Evolutionary conservation across 1,284 basidiomycete genomes (phyloP).

Genomic region (Sporisorium scitamineum): DNA sequence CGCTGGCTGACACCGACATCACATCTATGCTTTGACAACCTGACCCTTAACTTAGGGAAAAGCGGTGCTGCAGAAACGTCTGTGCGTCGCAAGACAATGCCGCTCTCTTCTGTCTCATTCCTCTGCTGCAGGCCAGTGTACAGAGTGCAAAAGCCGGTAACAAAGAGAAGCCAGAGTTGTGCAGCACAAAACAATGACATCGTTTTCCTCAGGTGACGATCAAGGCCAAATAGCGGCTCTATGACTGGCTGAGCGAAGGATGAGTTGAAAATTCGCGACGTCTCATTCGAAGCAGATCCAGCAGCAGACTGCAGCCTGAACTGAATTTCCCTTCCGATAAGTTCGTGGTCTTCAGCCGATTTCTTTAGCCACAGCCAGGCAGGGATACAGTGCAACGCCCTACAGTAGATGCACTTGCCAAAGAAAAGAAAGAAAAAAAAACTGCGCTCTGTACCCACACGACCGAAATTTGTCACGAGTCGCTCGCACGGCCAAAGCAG

Average conservation of each 20-base stretch:
- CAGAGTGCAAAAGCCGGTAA: background rate
- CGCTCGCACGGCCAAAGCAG: slow-evolving; percentile 9
- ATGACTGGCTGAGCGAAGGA: background rate
- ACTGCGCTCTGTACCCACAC: background rate
- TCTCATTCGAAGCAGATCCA: slow-evolving; percentile 12
- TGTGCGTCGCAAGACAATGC: background rate
- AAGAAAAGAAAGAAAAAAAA: background rate
- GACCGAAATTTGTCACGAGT: background rate
- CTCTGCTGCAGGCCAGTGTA: background rate
- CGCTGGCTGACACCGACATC: too few species aligned
- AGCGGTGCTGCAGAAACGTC: too few species aligned
- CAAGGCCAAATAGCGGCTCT: background rate
- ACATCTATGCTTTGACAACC: too few species aligned
- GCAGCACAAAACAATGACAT: too few species aligned
- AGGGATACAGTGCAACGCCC: too few species aligned
- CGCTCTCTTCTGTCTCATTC: too few species aligned
- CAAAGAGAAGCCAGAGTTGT: background rate
- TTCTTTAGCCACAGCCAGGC: too few species aligned
- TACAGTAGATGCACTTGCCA: too few species aligned
- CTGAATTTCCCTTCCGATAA: too few species aligned
- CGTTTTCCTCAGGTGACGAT: too few species aligned
- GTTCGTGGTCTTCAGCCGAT: background rate
- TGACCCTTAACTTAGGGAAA: too few species aligned
- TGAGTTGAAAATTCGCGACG: background rate
- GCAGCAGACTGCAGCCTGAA: background rate